phyloP scores from a whole-genome alignment of 2,329 filamentous ascomycete genomes.

The Ascochyta koolunga region DNA sequence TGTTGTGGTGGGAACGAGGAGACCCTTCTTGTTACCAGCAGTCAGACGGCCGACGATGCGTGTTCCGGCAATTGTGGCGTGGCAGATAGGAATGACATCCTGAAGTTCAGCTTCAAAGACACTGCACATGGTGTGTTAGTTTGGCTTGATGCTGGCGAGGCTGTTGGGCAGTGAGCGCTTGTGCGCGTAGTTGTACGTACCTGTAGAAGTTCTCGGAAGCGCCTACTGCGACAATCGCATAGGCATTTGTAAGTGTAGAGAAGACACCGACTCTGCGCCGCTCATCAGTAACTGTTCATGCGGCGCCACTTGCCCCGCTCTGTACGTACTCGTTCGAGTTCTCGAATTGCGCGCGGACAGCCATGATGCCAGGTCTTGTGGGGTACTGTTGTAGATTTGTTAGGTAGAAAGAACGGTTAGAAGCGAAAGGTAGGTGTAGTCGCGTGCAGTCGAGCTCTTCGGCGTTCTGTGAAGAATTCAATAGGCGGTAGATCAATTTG shows the following conservation, averaged over 20 bases:
- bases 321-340: slow-evolving; percentile 82
- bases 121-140: slow-evolving; percentile 54
- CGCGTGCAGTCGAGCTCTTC: slow-evolving; percentile 17
- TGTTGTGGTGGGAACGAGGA: slow-evolving; percentile 93
- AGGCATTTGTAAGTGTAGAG: slow-evolving; percentile 94
- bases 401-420: not conserved
- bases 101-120: slow-evolving; percentile 97
- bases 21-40: slow-evolving; percentile 93
- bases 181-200: slow-evolving; percentile 49
- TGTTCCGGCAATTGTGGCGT: slow-evolving; percentile 94
- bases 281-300: slow-evolving; percentile 19
- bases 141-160: not conserved
- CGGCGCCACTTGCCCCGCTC: slow-evolving; percentile 2
- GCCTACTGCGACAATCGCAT: slow-evolving; percentile 90
- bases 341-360: slow-evolving; percentile 72
- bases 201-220: slow-evolving; percentile 99
- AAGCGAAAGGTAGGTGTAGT: slow-evolving; percentile 6
- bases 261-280: slow-evolving; percentile 87
- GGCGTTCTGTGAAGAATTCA: slow-evolving; percentile 29
- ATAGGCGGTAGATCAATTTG: slow-evolving; percentile 33
- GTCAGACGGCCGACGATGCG: slow-evolving; percentile 95
- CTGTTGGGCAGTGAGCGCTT: not conserved
- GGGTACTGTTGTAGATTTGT: slow-evolving; percentile 2
- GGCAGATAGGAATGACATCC: slow-evolving; percentile 95
- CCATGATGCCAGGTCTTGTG: slow-evolving; percentile 49